A percentile compares a stretch with the other conserved stretches of the same genome.
These are phyloP conservation scores for Monosporascus sp. DNA, from an alignment of 2,329 filamentous ascomycete species.

Conservation along the genomic window DNA sequence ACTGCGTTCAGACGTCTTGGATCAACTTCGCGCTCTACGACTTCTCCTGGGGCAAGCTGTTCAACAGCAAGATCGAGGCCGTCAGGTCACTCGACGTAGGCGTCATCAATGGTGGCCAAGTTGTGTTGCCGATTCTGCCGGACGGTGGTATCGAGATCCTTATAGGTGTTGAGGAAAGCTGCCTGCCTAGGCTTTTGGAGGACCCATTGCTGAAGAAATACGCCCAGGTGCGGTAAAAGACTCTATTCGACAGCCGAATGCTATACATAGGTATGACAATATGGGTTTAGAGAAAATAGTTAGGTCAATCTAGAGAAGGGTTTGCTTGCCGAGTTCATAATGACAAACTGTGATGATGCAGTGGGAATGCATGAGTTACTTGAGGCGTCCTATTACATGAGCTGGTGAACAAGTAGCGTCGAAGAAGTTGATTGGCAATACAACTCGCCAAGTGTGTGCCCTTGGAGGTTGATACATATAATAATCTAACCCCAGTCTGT, in stretches of 20 bases:
- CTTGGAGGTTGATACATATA: no score
- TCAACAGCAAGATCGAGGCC: constrained; percentile 24
- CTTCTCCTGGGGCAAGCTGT: constrained; percentile 27
- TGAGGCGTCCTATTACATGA: no score
- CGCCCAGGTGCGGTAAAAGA: constrained; percentile 8
- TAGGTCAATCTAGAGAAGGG: no score
- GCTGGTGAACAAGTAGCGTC: no score
- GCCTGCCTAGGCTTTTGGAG: constrained; percentile 20
- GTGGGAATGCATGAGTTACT: no score
- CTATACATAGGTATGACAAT: no score
- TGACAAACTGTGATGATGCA: no score
- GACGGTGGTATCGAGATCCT: constrained; percentile 29
- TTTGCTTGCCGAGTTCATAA: no score
- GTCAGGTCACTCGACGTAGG: constrained; percentile 27
- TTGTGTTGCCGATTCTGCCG: constrained; percentile 27
- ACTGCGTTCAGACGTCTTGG: constrained; percentile 31
- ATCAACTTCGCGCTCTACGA: constrained; percentile 27
- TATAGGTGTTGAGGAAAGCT: constrained; percentile 27
- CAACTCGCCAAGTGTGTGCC: no score
- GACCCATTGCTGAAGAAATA: constrained; percentile 28
- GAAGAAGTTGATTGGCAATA: no score
- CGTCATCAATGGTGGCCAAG: constrained; percentile 27
- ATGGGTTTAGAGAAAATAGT: not conserved
- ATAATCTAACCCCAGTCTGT: no score
- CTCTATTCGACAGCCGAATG: no score